These are phyloP conservation scores for Nitzschia inconspicua DNA, from an alignment of 108 stramenopile species.

Conservation along the genomic window DNA sequence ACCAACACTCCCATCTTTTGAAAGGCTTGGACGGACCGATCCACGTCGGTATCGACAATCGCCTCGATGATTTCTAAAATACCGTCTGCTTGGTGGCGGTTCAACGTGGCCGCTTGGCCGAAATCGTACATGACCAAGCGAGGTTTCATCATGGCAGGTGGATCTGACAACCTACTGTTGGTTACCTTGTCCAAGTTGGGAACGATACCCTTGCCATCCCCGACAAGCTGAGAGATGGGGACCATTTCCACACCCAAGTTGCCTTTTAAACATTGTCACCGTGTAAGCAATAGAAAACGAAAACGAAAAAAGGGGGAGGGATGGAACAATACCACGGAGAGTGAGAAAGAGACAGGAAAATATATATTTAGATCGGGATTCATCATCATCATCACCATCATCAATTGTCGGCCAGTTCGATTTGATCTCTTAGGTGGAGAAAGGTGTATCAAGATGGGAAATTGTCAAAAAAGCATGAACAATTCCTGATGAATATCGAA, in stretches of 20 bases:
- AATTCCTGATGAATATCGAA: too few species aligned
- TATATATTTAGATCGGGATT: too few species aligned
- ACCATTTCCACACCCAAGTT: slow-evolving; percentile 75
- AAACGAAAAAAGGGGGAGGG: too few species aligned
- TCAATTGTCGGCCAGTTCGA: background rate
- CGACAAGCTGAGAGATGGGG: too few species aligned
- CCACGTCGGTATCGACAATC: slow-evolving; percentile 78
- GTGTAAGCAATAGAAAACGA: background rate
- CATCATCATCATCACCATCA: too few species aligned
- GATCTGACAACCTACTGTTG: slow-evolving; percentile 6
- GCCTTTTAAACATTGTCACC: slow-evolving; percentile 24
- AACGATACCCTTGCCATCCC: too few species aligned
- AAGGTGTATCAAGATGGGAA: too few species aligned
- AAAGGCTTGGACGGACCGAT: slow-evolving; percentile 69
- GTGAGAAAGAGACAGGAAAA: too few species aligned
- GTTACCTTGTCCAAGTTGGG: too few species aligned
- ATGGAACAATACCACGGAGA: too few species aligned
- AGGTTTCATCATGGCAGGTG: slow-evolving; percentile 32
- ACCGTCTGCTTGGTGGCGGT: slow-evolving; percentile 63
- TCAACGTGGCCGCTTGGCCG: slow-evolving; percentile 76
- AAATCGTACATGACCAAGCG: slow-evolving; percentile 86
- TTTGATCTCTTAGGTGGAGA: too few species aligned
- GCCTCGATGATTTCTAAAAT: slow-evolving; percentile 82
- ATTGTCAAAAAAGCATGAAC: too few species aligned
- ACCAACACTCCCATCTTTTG: slow-evolving; percentile 75